Base-by-base conservation (phyloP, 352 stramenopile genomes). In the Pythium periplocum region DNA sequence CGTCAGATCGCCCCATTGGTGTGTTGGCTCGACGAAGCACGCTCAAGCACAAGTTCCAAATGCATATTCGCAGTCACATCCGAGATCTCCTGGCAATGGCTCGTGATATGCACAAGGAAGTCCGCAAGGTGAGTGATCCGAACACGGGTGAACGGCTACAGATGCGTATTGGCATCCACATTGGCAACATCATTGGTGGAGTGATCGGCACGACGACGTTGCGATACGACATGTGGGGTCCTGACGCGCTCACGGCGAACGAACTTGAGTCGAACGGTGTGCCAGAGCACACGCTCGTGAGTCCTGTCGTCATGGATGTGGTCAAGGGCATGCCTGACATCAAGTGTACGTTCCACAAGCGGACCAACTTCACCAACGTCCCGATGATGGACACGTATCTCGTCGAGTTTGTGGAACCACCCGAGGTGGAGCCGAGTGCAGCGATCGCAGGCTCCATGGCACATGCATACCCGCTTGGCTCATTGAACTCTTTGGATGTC, bases 191-290 rank as follows among this genome's bases (percentile, higher is more conserved):
- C 61, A 93, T 95, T 52, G 86, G 79, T 9, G 82, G 83, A 6
- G 83, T 95, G 33, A 95, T 95, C 48, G 86, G 86, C 38, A 93
- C 83, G 4, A 86, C 78, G 2, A 94, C 82, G 30, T 54, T 95
- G n/a, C 82, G 83, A 9, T 95, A 93, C 60, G 86, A 95, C 47
- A 95, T 94, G 80, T 95, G 83, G 86, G 83, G 86, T 0, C 80
- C 82, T 0, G 83, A 94, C 34, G 83, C 83, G 1, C 70, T 94
- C 6, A 93, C 81, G 0, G 86, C 80, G 9, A 94, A 96, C 50
- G 81, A 91, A 36, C 72, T 96, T n/a, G 86, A 96, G 60, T 89
- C 76, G 6, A 92, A 93, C 48, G 78, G 86, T 40, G 75, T 91
- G 7, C 83, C 86, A 1, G 83, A 90, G 49, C 82, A 77, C 34